Percentiles rank a stretch among this genome's conserved stretches.
These are phyloP conservation scores for Cymodocea nodosa DNA, from an alignment of 116 monocot species.

Conservation along the genomic window DNA sequence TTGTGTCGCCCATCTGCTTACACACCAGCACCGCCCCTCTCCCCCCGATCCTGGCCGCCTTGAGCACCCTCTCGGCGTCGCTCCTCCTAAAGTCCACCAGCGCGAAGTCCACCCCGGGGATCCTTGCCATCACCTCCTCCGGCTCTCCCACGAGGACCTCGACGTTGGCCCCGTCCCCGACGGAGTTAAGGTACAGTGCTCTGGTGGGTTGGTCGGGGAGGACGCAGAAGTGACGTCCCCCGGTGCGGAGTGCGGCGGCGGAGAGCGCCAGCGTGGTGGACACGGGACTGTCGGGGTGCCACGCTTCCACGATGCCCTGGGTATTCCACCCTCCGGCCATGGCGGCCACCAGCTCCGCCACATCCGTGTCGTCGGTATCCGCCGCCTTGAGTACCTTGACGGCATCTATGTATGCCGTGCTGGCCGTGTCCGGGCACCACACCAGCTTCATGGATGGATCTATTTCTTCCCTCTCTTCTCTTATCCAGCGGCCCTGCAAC, in stretches of 20 bases:
- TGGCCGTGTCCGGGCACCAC: slow-evolving; percentile 32
- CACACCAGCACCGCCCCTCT: slow-evolving; percentile 69
- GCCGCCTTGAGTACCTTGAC: slow-evolving; percentile 14
- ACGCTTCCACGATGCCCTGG: slow-evolving; percentile 35
- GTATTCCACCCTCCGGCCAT: slow-evolving; percentile 71
- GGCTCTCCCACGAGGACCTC: slow-evolving; percentile 12
- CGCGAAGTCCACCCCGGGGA: slow-evolving; percentile 45
- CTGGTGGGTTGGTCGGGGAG: slow-evolving; percentile 11
- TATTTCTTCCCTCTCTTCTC: too few species aligned
- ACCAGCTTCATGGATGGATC: slow-evolving; percentile 24
- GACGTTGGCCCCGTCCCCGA: slow-evolving; percentile 8
- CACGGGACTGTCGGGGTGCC: slow-evolving; percentile 1
- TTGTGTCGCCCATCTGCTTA: slow-evolving; percentile 4
- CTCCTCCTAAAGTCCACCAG: slow-evolving; percentile 49
- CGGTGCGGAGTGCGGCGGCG: slow-evolving; percentile 13
- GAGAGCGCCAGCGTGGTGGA: slow-evolving; percentile 22
- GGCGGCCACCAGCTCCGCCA: slow-evolving; percentile 58
- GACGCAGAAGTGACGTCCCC: slow-evolving; percentile 19
- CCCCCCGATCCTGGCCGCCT: slow-evolving; percentile 38
- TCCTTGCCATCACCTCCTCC: slow-evolving; percentile 20
- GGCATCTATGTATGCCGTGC: slow-evolving; percentile 30
- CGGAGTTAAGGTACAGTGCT: slow-evolving; percentile 6
- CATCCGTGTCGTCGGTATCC: slow-evolving; percentile 15
- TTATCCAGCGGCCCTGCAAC: too few species aligned
- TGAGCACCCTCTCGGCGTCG: slow-evolving; percentile 29